Evolutionary conservation across 352 stramenopile genomes (phyloP).

Genomic region (Phytophthora syringae): DNA sequence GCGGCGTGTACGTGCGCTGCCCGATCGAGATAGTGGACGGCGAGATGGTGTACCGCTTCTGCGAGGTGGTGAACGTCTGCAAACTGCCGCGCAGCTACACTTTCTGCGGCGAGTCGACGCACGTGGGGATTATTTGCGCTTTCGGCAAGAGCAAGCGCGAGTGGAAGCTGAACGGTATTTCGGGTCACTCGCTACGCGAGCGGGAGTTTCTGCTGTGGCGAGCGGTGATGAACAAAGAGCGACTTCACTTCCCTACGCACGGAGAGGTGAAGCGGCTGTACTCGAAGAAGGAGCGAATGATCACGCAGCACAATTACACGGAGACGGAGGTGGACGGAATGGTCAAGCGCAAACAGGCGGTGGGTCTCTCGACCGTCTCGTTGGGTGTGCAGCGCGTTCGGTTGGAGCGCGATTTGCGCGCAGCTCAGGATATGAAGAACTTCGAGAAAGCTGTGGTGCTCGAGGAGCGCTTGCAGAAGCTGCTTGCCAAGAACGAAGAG

Average conservation of each 20-base stretch:
- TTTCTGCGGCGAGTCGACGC: constrained; percentile 78
- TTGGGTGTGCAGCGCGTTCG: constrained; percentile 81
- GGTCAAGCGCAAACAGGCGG: constrained; percentile 76
- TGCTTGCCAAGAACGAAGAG: constrained; percentile 73
- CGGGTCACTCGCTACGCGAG: constrained; percentile 74
- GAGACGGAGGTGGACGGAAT: constrained; percentile 83
- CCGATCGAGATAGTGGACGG: constrained; percentile 75
- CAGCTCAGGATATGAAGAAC: constrained; percentile 88
- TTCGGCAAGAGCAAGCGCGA: constrained; percentile 83
- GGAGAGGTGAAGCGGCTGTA: constrained; percentile 71
- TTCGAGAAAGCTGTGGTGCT: constrained; percentile 85
- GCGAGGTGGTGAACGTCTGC: constrained; percentile 72
- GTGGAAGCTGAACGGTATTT: constrained; percentile 79
- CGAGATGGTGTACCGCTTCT: constrained; percentile 88
- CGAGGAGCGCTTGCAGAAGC: constrained; percentile 66
- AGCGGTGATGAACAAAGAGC: constrained; percentile 81
- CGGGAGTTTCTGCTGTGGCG: constrained; percentile 86
- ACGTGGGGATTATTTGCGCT: constrained; percentile 71
- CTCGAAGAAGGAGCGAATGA: constrained; percentile 67
- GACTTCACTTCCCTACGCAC: constrained; percentile 75
- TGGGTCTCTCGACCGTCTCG: constrained; percentile 68
- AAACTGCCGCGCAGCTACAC: constrained; percentile 65
- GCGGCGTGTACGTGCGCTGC: constrained; percentile 76
- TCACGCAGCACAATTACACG: constrained; percentile 80
- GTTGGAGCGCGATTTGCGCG: constrained; percentile 78